These are phyloP conservation scores for Leishmania guyanensis DNA, from an alignment of 208 protist species.

Conservation along the genomic window DNA sequence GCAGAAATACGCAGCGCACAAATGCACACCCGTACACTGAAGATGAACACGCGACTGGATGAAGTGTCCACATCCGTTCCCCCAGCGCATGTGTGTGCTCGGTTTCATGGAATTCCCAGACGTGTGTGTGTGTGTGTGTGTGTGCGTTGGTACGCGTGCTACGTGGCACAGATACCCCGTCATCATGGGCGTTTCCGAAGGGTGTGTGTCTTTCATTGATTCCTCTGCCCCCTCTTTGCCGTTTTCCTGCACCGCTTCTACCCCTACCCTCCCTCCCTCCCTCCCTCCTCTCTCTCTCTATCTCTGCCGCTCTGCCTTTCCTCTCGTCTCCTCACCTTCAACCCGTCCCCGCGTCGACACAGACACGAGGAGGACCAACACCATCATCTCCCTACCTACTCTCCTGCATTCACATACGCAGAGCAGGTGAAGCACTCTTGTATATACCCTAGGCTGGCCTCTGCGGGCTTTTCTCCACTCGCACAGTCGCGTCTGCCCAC, in stretches of 20 bases:
- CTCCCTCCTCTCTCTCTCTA: no score
- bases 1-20: no score
- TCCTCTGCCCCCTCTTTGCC: background rate
- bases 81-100: background rate
- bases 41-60: background rate
- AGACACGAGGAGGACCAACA: background rate
- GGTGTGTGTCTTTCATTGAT: background rate
- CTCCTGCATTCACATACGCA: background rate
- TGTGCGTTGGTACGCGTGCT: background rate
- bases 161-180: background rate
- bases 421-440: background rate
- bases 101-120: background rate
- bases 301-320: background rate
- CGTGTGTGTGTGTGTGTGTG: background rate
- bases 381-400: background rate
- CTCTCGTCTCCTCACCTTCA: background rate
- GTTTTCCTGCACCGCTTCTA: background rate
- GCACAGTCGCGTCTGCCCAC: conserved; percentile 2
- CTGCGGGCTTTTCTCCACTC: background rate
- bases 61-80: background rate
- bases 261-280: background rate
- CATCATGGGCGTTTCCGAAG: background rate
- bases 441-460: background rate
- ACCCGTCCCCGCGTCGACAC: background rate
- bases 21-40: no score